Evolutionary conservation across 176 grass and related monocot species (phyloP), one percentile per base, ranked within the genome.

Genomic region (Dactylis glomerata): DNA sequence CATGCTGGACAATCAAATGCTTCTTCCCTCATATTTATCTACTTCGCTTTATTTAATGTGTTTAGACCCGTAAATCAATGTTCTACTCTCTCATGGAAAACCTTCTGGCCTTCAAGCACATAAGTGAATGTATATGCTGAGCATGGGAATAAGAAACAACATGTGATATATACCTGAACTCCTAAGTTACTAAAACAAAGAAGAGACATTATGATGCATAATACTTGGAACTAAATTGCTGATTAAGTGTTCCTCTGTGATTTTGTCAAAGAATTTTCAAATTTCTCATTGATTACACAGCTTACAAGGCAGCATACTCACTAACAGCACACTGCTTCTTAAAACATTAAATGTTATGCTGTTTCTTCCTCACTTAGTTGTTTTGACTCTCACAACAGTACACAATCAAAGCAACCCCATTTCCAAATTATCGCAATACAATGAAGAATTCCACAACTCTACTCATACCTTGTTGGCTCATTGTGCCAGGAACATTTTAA

Each of bases 321-420:
- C 54, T 59, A 82, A 71, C 66, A 26, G n/a, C 67, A 58, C 40
- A 72, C 49, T 6, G 3, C 30, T 68, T 34, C 27, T 55, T 71
- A 79, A 62, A 62, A 62, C 55, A 42, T 62, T 5, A 28, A 44
- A 30, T 41, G 16, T 2, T 44, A 27, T 4, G 5, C 30, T 79
- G 23, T 27, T 38, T 58, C 49, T 79, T 44, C 37, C 16, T 74
- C 37, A 62, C 26, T 44, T 79, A 17, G 55, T 62, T 59, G 41
- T 79, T 42, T 79, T 79, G 23, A 44, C 14, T 56, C 42, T 61
- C 76, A 61, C 7, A 61, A 59, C 64, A 71, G 26, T 55, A 70
- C 10, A 57, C 67, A 58, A 10, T 72, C 36, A 73, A 73, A 73
- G 80, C 24, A 73, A 73, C 24, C 17, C 3, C 51, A 32, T 42